Evolutionary conservation across 208 protist species (phyloP).

Genomic region (Endotrypanum monterogeii): DNA sequence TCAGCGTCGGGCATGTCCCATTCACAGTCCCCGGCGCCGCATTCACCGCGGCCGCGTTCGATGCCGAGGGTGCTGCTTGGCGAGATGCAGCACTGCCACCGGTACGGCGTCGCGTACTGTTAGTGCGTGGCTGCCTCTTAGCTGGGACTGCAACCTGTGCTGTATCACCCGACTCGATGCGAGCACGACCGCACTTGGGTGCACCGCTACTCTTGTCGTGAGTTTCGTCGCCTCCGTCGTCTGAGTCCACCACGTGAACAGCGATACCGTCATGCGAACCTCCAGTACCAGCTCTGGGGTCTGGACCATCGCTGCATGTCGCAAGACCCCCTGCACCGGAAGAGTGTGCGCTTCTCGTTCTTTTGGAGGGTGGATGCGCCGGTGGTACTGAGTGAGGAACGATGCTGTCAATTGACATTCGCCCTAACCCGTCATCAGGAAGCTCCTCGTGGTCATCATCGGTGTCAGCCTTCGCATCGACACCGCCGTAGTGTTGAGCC

Average conservation of each 20-base stretch:
- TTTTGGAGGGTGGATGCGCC: slow-evolving; percentile 4
- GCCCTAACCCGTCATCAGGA: slow-evolving; percentile 57
- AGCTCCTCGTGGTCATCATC: slow-evolving; percentile 56
- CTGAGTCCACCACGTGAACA: neutral
- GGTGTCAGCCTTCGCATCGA: neutral
- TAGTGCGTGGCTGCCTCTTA: slow-evolving; percentile 17
- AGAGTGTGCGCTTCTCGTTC: slow-evolving; percentile 15
- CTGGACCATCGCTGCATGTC: neutral
- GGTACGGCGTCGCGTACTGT: slow-evolving; percentile 9
- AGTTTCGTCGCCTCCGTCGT: neutral
- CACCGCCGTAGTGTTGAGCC: neutral
- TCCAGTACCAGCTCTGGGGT: neutral
- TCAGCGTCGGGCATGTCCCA: slow-evolving; percentile 20
- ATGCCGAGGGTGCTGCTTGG: neutral
- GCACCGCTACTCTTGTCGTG: neutral
- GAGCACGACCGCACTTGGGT: neutral
- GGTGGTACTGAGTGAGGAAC: slow-evolving; percentile 34
- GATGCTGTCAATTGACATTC: slow-evolving; percentile 35
- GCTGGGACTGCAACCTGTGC: neutral
- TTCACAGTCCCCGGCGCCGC: neutral
- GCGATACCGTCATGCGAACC: neutral
- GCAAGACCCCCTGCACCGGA: neutral
- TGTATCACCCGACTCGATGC: neutral
- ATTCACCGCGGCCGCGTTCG: neutral
- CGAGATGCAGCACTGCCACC: neutral